phyloP scores from a whole-genome alignment of 1,284 basidiomycete species.

The Rhodotorula mucilaginosa region DNA sequence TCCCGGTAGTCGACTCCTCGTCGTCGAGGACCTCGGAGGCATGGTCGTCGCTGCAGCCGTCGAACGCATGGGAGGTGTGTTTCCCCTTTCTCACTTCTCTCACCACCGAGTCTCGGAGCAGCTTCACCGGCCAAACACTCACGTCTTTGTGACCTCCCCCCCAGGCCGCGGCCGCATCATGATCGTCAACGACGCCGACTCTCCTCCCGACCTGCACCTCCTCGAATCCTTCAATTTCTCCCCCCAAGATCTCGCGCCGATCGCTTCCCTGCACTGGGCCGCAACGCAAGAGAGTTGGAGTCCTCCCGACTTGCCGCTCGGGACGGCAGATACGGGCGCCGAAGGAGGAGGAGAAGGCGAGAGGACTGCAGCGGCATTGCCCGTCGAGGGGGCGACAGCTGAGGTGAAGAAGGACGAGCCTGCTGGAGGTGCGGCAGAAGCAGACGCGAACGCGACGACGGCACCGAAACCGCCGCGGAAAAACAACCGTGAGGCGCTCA shows the following conservation, averaged over 20 bases:
- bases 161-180: slow-evolving; percentile 70
- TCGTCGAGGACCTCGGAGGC: slow-evolving; percentile 83
- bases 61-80: slow-evolving; percentile 75
- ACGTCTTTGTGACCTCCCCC: slow-evolving; percentile 48
- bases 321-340: slow-evolving; percentile 55
- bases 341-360: slow-evolving; percentile 40
- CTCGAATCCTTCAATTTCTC: slow-evolving; percentile 83
- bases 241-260: slow-evolving; percentile 55
- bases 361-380: background rate
- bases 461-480: slow-evolving; percentile 46
- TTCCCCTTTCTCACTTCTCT: background rate
- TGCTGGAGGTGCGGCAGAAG: background rate
- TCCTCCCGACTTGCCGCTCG: slow-evolving; percentile 56
- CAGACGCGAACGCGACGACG: slow-evolving; percentile 45
- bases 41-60: slow-evolving; percentile 80
- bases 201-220: slow-evolving; percentile 86
- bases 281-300: slow-evolving; percentile 74
- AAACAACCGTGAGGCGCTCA: slow-evolving; percentile 63
- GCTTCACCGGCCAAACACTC: background rate
- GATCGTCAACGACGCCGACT: slow-evolving; percentile 82
- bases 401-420: background rate
- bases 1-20: slow-evolving; percentile 81
- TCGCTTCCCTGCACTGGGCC: slow-evolving; percentile 81
- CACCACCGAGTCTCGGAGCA: no score
- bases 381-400: slow-evolving; percentile 46